Evolutionary conservation across 2,329 filamentous ascomycete species (phyloP), one percentile per base, ranked within the genome.

Genomic region (Penicillium verrucosum): DNA sequence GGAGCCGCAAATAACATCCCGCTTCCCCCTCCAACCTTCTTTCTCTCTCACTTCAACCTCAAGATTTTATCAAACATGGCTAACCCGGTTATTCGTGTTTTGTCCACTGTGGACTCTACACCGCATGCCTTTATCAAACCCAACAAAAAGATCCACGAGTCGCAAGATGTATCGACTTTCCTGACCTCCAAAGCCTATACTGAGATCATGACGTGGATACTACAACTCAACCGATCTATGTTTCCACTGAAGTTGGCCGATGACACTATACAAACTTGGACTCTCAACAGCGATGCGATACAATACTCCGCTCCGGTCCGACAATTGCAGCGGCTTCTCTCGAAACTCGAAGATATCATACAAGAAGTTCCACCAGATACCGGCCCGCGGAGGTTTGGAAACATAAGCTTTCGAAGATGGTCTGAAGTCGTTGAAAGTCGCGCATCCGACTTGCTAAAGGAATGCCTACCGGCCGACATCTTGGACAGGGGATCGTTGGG

Each of bases 321-420:
- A 49, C 81, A 80, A 10, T 77, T 97, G 21, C 85, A 87, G 71
- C 71, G 78, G 10, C 78, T 99, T 36, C 76, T 97, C 16, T 75
- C 80, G 6, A 82, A 79, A 47, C 78, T 95, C 14, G 83, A 85
- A 50, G 76, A 75, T 9, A 81, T 95, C 48, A 84, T 96, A 49
- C 84, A 88, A 16, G 85, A 92, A 68, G 89, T 86, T 0, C 93
- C 92, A 1, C 93, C 93, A 0, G 89, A 95, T 66, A 85, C 86
- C 7, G 92, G 92, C 14, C 92, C 93, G 18, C 82, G 93, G 51
- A 83, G 94, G 60, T 99, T 97, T 71, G 94, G 94, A 34, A 99
- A 99, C 71, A 80, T 90, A 44, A 93, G 89, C 67, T 99, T 96
- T 74, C 83, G 92, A 30, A 89, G 81, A 63, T 99, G 94, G 93